phyloP scores from a whole-genome alignment of 1,284 basidiomycete genomes.

The Jaminaea rosea region DNA sequence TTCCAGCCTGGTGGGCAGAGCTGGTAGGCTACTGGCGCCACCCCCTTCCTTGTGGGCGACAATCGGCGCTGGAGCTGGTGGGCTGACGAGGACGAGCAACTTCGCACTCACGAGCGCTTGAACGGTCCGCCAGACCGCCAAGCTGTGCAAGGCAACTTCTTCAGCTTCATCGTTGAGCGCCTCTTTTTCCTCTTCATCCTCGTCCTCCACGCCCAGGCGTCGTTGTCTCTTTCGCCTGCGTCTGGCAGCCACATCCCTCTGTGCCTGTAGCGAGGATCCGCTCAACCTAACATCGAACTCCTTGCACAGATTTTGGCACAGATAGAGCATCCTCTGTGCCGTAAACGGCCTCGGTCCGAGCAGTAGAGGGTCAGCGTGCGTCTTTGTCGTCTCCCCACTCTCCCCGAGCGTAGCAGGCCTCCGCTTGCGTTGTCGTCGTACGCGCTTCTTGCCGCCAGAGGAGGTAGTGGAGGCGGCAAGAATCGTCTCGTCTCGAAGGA shows the following conservation, averaged over 20 bases:
- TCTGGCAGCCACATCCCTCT: not conserved
- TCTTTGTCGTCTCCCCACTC: not conserved
- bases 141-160: not conserved
- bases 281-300: not conserved
- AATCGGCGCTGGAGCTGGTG: not conserved
- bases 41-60: not conserved
- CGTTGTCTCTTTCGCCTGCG: not conserved
- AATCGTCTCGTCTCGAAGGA: not conserved
- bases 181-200: not conserved
- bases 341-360: not conserved
- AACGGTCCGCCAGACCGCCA: not conserved
- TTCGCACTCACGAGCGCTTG: not conserved
- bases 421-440: not conserved
- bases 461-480: no score
- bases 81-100: not conserved
- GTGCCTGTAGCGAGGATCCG: not conserved
- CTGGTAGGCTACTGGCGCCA: not conserved
- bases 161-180: not conserved
- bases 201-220: not conserved
- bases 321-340: not conserved
- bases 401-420: not conserved
- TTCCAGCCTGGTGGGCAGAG: not conserved
- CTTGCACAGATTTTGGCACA: not conserved
- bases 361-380: not conserved
- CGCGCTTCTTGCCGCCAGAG: not conserved